Evolutionary conservation across 2,329 filamentous ascomycete species (phyloP).

Genomic region (Aaosphaeria arxii): DNA sequence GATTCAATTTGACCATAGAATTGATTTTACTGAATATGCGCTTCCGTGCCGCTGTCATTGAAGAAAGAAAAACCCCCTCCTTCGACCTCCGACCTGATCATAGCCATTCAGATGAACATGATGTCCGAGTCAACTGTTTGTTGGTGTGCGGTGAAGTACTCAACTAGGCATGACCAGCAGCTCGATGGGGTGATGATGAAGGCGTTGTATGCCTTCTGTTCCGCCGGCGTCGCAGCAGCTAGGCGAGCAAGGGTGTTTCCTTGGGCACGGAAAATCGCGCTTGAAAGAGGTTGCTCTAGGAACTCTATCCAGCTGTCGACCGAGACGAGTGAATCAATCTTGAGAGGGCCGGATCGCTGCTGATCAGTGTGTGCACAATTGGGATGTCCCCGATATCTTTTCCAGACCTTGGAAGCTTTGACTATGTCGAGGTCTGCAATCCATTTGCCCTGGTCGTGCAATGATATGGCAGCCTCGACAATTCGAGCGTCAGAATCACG

Average conservation of each 20-base stretch:
- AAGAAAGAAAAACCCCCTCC: too few species aligned
- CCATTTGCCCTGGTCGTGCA: not conserved
- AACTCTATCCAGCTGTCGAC: slow-evolving; percentile 5
- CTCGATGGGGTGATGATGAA: not conserved
- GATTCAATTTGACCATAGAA: too few species aligned
- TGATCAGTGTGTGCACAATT: not conserved
- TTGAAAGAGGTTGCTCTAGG: not conserved
- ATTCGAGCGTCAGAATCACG: not conserved
- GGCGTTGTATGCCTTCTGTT: not conserved
- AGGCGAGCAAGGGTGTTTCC: slow-evolving; percentile 3
- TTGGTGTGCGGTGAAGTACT: too few species aligned
- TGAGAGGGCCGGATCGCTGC: not conserved
- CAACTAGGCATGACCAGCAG: too few species aligned
- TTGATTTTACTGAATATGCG: too few species aligned
- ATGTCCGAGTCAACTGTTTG: too few species aligned
- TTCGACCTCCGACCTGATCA: too few species aligned
- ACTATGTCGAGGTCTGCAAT: not conserved
- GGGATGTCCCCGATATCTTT: not conserved
- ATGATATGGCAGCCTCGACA: not conserved
- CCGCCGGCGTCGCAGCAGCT: not conserved
- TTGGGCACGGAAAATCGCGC: not conserved
- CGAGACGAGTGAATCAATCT: not conserved
- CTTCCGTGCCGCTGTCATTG: too few species aligned
- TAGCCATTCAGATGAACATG: too few species aligned
- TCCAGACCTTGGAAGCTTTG: not conserved